phyloP scores from a whole-genome alignment of 2,329 filamentous ascomycete genomes.

The Fusarium aywerte region DNA sequence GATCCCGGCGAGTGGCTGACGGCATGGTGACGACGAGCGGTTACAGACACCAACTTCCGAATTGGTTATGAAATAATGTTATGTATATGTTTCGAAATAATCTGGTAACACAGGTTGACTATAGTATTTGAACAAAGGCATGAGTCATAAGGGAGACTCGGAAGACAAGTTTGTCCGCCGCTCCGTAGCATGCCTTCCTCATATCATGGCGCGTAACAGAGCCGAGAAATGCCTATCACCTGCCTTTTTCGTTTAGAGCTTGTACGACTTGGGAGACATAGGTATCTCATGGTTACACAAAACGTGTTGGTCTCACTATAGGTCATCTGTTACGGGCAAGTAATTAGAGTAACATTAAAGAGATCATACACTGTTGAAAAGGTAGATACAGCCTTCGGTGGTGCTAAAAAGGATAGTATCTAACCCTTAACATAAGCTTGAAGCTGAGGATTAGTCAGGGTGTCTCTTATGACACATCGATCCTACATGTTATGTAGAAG shows the following conservation, averaged over 20 bases:
- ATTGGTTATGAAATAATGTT: not conserved
- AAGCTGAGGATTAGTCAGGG: too few relatives aligned
- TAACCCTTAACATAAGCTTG: too few relatives aligned
- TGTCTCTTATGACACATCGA: too few relatives aligned
- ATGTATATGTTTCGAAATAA: not conserved
- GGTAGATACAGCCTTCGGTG: too few relatives aligned
- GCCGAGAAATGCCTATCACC: not conserved
- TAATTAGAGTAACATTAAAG: too few relatives aligned
- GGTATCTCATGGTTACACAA: too few relatives aligned
- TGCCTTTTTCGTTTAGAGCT: not conserved
- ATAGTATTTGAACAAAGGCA: not conserved
- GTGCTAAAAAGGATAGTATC: too few relatives aligned
- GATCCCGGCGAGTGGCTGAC: not conserved
- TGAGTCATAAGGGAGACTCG: slow-evolving; percentile 15
- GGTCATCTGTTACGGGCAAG: too few relatives aligned
- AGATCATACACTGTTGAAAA: too few relatives aligned
- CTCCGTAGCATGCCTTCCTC: too few relatives aligned
- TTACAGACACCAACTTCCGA: rapidly evolving
- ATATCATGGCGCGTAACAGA: not conserved
- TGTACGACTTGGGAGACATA: not conserved
- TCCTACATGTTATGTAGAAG: not conserved
- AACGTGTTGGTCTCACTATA: too few relatives aligned
- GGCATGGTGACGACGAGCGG: slow-evolving; percentile 1
- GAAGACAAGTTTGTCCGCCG: slow-evolving; percentile 8
- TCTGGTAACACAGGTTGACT: not conserved